Evolutionary conservation across 768 basidiomycete species (phyloP).

Genomic region (Lactarius sp.): DNA sequence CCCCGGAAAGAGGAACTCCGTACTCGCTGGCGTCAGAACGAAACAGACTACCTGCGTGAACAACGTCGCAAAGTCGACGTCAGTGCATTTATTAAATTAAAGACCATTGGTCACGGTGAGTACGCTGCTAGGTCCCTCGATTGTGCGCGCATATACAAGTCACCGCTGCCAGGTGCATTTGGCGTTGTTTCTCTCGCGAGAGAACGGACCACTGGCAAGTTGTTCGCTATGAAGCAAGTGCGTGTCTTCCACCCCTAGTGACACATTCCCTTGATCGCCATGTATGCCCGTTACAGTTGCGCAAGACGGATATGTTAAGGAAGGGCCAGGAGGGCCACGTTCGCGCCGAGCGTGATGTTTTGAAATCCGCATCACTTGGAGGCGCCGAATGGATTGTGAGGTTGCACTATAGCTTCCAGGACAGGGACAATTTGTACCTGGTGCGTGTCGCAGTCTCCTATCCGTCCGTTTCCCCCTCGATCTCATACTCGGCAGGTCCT

Average conservation of each 20-base stretch:
- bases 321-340: conserved; percentile 98
- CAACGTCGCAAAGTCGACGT: conserved; percentile 76
- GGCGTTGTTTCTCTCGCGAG: conserved; percentile 92
- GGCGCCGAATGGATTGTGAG: conserved; percentile 92
- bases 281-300: conserved; percentile 45
- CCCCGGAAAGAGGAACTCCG: conserved; percentile 68
- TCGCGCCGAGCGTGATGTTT: conserved; percentile 89
- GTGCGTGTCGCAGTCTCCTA: conserved; percentile 43
- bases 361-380: conserved; percentile 82
- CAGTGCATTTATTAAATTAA: conserved; percentile 81
- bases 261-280: conserved; percentile 22
- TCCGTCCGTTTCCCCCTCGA: conserved; percentile 33
- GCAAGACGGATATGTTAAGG: conserved; percentile 89
- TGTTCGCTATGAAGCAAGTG: conserved; percentile 98
- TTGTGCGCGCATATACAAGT: conserved; percentile 20
- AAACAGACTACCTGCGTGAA: conserved; percentile 86
- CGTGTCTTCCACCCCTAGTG: conserved; percentile 21
- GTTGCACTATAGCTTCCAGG: conserved; percentile 91
- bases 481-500: conserved; percentile 68
- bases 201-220: conserved; percentile 69
- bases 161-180: conserved; percentile 67
- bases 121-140: conserved; percentile 27
- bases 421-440: conserved; percentile 91
- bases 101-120: conserved; percentile 90
- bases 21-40: conserved; percentile 76